Evolutionary conservation across 225 moss, liverwort and hornwort genomes (phyloP).

Genomic region (Climacium dendroides): DNA sequence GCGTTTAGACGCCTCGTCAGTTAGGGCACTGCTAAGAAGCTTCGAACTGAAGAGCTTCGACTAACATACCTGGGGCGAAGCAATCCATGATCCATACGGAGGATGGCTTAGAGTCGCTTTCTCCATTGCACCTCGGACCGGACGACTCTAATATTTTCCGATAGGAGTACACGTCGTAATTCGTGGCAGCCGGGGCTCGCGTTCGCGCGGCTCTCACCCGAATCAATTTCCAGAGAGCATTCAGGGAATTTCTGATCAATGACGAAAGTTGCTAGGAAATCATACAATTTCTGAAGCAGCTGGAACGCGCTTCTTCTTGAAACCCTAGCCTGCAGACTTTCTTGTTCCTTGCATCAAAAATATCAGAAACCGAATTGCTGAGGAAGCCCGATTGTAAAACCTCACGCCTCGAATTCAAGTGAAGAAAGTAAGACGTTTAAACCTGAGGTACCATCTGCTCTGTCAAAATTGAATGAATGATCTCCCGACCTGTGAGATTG

Average conservation of each 20-base stretch:
- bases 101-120: too few species aligned
- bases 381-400: neutral
- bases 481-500: neutral
- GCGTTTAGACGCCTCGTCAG: neutral
- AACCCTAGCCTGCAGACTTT: neutral
- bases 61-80: too few species aligned
- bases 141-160: neutral
- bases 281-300: neutral
- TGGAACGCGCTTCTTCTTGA: neutral
- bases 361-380: neutral
- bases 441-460: neutral
- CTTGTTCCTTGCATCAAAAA: neutral
- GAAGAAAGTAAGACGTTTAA: neutral
- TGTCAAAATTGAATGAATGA: neutral
- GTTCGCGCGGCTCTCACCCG: neutral
- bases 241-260: neutral
- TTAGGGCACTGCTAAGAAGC: neutral
- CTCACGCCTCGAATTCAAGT: neutral
- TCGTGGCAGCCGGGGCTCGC: constrained; percentile 6
- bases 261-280: neutral
- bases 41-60: neutral
- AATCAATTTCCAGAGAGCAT: neutral
- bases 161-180: constrained; percentile 1
- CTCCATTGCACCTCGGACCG: neutral
- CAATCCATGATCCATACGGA: too few species aligned